A percentile compares a stretch with the other conserved stretches of the same genome.
Evolutionary conservation across 2,329 filamentous ascomycete species (phyloP).

Genomic region (Aspergillus felis): DNA sequence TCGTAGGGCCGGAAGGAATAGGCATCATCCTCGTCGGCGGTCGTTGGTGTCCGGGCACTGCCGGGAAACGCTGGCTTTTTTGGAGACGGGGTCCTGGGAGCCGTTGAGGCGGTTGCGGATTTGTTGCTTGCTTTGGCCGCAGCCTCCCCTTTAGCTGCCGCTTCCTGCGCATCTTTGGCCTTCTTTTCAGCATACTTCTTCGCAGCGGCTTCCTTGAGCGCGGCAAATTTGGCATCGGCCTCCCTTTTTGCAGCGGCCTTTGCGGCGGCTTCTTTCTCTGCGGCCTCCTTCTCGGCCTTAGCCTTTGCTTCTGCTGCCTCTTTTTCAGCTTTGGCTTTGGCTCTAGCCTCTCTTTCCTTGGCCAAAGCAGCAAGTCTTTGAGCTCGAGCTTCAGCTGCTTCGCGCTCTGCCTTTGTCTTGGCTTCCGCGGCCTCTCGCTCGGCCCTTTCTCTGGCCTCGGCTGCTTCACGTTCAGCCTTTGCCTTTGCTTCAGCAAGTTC

Average conservation of each 20-base stretch:
- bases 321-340: slow-evolving; percentile 28
- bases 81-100: slow-evolving; percentile 37
- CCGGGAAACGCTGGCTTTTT: slow-evolving; percentile 34
- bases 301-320: slow-evolving; percentile 33
- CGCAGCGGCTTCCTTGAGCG: slow-evolving; percentile 37
- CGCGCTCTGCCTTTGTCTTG: slow-evolving; percentile 30
- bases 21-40: slow-evolving; percentile 57
- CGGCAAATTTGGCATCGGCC: slow-evolving; percentile 36
- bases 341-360: neutral
- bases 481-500: slow-evolving; percentile 14
- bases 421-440: slow-evolving; percentile 35
- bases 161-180: slow-evolving; percentile 30
- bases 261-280: slow-evolving; percentile 63
- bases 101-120: slow-evolving; percentile 20
- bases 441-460: slow-evolving; percentile 22
- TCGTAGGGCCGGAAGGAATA: slow-evolving; percentile 78
- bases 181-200: slow-evolving; percentile 38
- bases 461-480: slow-evolving; percentile 9
- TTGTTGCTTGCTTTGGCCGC: slow-evolving; percentile 32
- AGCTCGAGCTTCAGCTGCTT: slow-evolving; percentile 21
- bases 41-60: slow-evolving; percentile 25
- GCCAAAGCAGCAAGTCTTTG: neutral
- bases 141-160: slow-evolving; percentile 32
- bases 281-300: slow-evolving; percentile 40
- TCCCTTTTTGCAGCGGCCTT: slow-evolving; percentile 36